Evolutionary conservation across 1,284 basidiomycete genomes (phyloP).

Genomic region (Leccinum subfulvum): DNA sequence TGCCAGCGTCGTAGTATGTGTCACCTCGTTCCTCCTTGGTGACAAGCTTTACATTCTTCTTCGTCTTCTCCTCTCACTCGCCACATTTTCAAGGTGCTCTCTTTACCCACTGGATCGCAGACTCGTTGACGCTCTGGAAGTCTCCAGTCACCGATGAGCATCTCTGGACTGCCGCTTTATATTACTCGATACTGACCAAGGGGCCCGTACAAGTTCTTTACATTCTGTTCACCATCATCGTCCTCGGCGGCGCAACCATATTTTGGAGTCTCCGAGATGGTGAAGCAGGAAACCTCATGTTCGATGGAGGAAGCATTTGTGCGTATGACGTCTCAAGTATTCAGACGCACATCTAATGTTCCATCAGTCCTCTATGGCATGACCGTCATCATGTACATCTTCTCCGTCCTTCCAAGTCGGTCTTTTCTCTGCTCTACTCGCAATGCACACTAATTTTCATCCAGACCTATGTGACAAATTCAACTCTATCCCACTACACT

Average conservation of each 20-base stretch:
- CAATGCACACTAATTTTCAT: slow-evolving; percentile 1
- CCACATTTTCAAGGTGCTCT: slow-evolving; percentile 53
- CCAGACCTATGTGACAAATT: slow-evolving; percentile 59
- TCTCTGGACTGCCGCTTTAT: slow-evolving; percentile 74
- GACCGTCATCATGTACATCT: slow-evolving; percentile 64
- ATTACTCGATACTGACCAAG: slow-evolving; percentile 73
- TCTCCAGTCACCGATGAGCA: slow-evolving; percentile 74
- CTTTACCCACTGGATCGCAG: slow-evolving; percentile 85
- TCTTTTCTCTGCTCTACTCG: slow-evolving; percentile 19
- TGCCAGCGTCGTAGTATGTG: slow-evolving; percentile 66
- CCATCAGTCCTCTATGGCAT: slow-evolving; percentile 67
- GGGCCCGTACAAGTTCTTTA: slow-evolving; percentile 56
- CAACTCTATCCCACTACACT: slow-evolving; percentile 48
- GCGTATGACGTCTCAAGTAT: slow-evolving; percentile 26
- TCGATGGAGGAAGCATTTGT: slow-evolving; percentile 84
- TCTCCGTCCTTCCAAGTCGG: slow-evolving; percentile 74
- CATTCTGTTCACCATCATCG: slow-evolving; percentile 51
- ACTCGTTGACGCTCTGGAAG: slow-evolving; percentile 82
- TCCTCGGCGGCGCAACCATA: slow-evolving; percentile 62
- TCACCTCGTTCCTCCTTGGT: slow-evolving; percentile 82
- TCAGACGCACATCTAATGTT: neutral
- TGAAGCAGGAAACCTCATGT: slow-evolving; percentile 79
- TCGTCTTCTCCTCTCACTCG: neutral
- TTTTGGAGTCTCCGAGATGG: slow-evolving; percentile 76
- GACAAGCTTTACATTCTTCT: slow-evolving; percentile 16